Evolutionary conservation across 1,284 basidiomycete species (phyloP).

Genomic region (Cutaneotrichosporon cutaneum): DNA sequence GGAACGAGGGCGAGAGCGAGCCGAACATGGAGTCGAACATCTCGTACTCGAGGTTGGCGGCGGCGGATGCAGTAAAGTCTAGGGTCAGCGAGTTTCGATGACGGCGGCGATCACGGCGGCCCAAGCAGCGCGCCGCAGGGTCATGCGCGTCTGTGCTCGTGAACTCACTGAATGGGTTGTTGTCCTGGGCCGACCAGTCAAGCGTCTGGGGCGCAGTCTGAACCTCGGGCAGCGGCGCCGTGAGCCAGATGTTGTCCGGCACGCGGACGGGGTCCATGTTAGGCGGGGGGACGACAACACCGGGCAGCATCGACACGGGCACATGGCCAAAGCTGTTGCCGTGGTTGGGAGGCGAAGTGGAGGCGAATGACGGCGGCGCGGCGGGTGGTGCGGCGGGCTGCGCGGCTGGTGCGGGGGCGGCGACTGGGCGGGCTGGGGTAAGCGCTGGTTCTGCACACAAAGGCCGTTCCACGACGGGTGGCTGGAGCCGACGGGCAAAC

Average conservation of each 20-base stretch:
- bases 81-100: slow-evolving; percentile 1
- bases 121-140: background rate
- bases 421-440: background rate
- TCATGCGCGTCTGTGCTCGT: background rate
- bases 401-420: slow-evolving; percentile 5
- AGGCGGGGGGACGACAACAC: slow-evolving; percentile 14
- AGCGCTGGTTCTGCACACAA: background rate
- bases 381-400: slow-evolving; percentile 3
- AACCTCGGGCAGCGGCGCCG: slow-evolving; percentile 25
- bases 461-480: background rate
- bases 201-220: slow-evolving; percentile 13
- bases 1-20: slow-evolving; percentile 42
- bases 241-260: slow-evolving; percentile 31
- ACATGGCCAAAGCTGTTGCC: slow-evolving; percentile 14
- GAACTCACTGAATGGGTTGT: slow-evolving; percentile 26
- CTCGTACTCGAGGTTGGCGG: slow-evolving; percentile 38
- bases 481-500: slow-evolving; percentile 1
- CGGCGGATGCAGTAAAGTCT: slow-evolving; percentile 26
- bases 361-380: slow-evolving; percentile 12
- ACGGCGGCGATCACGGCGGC: background rate
- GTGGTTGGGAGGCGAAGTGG: slow-evolving; percentile 18
- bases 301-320: slow-evolving; percentile 21
- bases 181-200: slow-evolving; percentile 23
- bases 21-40: slow-evolving; percentile 50
- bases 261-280: slow-evolving; percentile 21